Percentiles rank a stretch among this genome's conserved stretches.
Evolutionary conservation across 2,329 filamentous ascomycete genomes (phyloP).

Genomic region (Phaeosphaeria sp.): DNA sequence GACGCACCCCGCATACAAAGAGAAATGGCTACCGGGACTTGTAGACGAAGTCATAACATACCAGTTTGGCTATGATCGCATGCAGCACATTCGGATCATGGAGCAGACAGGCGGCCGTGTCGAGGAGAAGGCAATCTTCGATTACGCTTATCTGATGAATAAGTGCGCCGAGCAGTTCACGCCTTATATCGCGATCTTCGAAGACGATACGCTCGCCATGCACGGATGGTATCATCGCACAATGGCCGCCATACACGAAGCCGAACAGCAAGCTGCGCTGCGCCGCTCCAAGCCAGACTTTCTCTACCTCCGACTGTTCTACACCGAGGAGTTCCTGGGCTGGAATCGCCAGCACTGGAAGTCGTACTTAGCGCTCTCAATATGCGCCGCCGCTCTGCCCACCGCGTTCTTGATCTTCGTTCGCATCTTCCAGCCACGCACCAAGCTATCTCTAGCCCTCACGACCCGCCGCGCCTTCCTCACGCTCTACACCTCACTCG

Average conservation of each 20-base stretch:
- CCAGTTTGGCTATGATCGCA: constrained; percentile 39
- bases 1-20: constrained; percentile 50
- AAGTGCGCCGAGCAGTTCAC: constrained; percentile 48
- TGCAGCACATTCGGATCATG: constrained; percentile 45
- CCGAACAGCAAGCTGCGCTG: constrained; percentile 38
- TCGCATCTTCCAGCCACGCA: constrained; percentile 23
- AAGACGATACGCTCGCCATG: constrained; percentile 57
- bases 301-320: constrained; percentile 57
- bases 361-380: constrained; percentile 46
- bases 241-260: constrained; percentile 43
- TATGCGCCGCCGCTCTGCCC: constrained; percentile 26
- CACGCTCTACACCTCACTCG: constrained; percentile 24
- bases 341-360: constrained; percentile 55
- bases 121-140: constrained; percentile 52
- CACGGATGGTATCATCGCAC: constrained; percentile 57
- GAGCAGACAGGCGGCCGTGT: constrained; percentile 36
- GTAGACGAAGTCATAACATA: constrained; percentile 54
- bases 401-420: constrained; percentile 38
- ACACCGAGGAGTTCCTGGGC: constrained; percentile 54
- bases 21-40: constrained; percentile 51
- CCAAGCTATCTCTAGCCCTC: constrained; percentile 24
- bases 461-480: constrained; percentile 27
- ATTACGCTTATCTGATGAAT: constrained; percentile 53
- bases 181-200: constrained; percentile 53
- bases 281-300: constrained; percentile 35